Conservation (phyloP, 768 basidiomycete genomes). For the Cytidiella melzeri region DNA sequence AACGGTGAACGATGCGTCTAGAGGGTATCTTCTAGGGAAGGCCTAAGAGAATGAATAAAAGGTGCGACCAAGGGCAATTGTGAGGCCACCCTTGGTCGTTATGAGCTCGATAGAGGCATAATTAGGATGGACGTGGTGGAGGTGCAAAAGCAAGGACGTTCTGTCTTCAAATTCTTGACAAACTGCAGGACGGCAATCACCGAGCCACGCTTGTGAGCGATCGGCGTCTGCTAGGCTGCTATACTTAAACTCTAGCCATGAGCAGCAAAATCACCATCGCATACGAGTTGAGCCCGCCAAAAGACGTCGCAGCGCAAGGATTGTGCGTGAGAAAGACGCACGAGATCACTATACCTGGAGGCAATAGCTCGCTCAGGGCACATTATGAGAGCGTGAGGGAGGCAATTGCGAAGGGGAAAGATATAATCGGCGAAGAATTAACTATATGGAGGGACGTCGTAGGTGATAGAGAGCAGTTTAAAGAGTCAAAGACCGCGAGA, state of each 20-base stretch:
- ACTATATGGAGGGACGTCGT: slow-evolving; percentile 73
- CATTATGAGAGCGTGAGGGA: slow-evolving; percentile 49
- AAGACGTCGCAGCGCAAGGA: slow-evolving; percentile 18
- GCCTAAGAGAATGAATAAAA: slow-evolving; percentile 13
- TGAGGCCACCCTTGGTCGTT: slow-evolving; percentile 41
- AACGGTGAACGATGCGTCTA: slow-evolving; percentile 11
- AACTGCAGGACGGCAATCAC: slow-evolving; percentile 10
- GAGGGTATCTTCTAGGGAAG: slow-evolving; percentile 23
- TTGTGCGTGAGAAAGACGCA: slow-evolving; percentile 22
- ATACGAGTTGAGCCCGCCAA: slow-evolving; percentile 40
- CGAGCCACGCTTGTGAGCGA: slow-evolving; percentile 7
- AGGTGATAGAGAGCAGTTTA: slow-evolving; percentile 54
- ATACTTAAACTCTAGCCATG: slow-evolving; percentile 10
- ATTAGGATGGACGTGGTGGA: slow-evolving; percentile 13
- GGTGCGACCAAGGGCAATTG: not conserved
- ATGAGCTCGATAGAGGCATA: slow-evolving; percentile 50
- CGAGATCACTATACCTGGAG: slow-evolving; percentile 18
- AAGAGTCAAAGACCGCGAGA: slow-evolving; percentile 42
- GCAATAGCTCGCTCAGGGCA: slow-evolving; percentile 15
- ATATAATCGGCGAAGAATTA: slow-evolving; percentile 56
- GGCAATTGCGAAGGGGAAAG: slow-evolving; percentile 46
- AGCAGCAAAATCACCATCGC: slow-evolving; percentile 31
- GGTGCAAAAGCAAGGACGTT: slow-evolving; percentile 3
- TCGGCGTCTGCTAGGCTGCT: no score
- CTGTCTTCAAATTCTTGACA: not conserved